These are phyloP conservation scores for Malus hybrid DNA, from an alignment of 331 rosid species.

Conservation along the genomic window DNA sequence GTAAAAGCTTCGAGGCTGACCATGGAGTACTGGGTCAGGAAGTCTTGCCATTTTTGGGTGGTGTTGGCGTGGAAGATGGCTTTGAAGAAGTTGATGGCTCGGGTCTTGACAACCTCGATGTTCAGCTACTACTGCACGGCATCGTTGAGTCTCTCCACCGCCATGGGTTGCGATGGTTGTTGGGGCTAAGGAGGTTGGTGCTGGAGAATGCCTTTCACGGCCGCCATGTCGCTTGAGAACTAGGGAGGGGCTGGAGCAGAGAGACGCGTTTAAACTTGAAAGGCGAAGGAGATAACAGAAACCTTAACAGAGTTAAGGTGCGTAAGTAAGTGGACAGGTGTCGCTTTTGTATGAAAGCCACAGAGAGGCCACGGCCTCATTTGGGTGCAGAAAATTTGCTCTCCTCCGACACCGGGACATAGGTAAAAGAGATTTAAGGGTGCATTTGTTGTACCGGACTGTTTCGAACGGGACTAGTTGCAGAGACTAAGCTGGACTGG, in stretches of 20 bases:
- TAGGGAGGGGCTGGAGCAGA: neutral
- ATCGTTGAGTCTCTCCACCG: constrained; percentile 61
- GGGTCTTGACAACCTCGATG: constrained; percentile 66
- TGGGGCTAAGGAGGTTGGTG: constrained; percentile 28
- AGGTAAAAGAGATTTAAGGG: no score
- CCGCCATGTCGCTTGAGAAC: neutral
- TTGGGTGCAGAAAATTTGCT: no score
- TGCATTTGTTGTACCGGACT: no score
- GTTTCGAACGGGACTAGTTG: no score
- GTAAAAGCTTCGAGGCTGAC: constrained; percentile 83
- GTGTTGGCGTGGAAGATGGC: constrained; percentile 76
- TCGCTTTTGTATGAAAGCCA: no score
- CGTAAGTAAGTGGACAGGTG: no score
- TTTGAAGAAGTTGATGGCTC: constrained; percentile 73
- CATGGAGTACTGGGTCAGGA: constrained; percentile 86
- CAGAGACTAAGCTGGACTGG: no score
- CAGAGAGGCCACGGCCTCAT: no score
- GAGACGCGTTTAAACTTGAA: no score
- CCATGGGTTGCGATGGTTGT: constrained; percentile 10
- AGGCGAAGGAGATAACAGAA: no score
- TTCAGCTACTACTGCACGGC: constrained; percentile 79
- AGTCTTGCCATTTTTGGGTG: constrained; percentile 82
- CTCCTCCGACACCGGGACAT: neutral
- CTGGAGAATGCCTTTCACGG: constrained; percentile 39
- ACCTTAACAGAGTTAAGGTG: no score